Base-by-base conservation (phyloP, 768 basidiomycete species). In the Boletus insuetus region DNA sequence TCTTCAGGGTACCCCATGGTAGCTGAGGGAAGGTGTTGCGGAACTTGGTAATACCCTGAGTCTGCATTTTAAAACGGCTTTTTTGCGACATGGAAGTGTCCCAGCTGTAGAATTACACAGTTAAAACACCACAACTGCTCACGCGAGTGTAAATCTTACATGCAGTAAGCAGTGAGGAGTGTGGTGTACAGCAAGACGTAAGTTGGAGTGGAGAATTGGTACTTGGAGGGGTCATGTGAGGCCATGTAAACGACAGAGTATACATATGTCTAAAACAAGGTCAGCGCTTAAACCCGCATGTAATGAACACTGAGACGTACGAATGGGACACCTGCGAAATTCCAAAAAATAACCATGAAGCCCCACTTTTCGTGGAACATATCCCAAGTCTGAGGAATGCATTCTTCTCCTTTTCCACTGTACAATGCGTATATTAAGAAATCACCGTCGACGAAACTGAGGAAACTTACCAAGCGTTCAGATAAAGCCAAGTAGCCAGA, bases 291-390 rank as follows among this genome's bases (percentile, higher is more conserved):
- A n/a, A 24, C 40, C 19, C 43, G 1, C 14, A 32, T 24, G 10
- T 12, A 20, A 26, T 51, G 38, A n/a, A n/a, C 6, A 24, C 10
- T 13, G n/a, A 73, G 22, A 22, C 89, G 59, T 69, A 91, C 90
- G 74, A 95, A 94, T 42, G 91, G 91, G 13, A 94, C 92, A 43
- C 94, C 94, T 3, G 94, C 91, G 63, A 93, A 85, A 68, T 94
- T 94, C 95, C 95, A 97, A 77, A 98, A 98, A 68, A 97, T 97
- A 60, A 98, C 87, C 83, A 98, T 88, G 79, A 95, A 98, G 31
- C 95, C 91, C 91, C 91, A 92, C 81, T 99, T 99, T 69, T 99
- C 96, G 64, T 96, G 92, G 77, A 87, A 97, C 93, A 99, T 99
- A 65, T 98, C 97, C 96, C 97, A 98, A 3, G 94, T 95, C 72